phyloP scores from a whole-genome alignment of 768 basidiomycete species.

The Trametopsis cervina region DNA sequence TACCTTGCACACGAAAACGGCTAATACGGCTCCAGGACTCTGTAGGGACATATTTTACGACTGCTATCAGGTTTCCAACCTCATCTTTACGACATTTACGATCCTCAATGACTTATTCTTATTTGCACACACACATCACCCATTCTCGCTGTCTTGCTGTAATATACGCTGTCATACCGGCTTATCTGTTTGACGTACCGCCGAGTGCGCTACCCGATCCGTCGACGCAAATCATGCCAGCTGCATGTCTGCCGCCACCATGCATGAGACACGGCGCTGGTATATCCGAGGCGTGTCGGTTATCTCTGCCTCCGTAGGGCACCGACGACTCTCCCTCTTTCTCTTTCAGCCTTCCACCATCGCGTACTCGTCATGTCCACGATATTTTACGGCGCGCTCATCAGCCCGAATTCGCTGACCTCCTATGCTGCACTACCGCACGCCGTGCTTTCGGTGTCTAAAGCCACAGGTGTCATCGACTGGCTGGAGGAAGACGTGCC shows the following conservation, averaged over 20 bases:
- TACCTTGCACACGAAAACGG: no score
- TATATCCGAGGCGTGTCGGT: no score
- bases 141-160: neutral
- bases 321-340: neutral
- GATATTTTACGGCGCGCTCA: conserved; percentile 49
- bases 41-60: neutral
- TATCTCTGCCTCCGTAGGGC: neutral
- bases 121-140: neutral
- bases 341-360: neutral
- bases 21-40: no score
- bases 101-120: conserved; percentile 9
- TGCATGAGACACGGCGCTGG: no score
- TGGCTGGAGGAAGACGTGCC: conserved; percentile 65
- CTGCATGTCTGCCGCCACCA: no score
- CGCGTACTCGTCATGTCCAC: conserved; percentile 23
- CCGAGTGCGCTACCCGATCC: neutral
- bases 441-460: conserved; percentile 47
- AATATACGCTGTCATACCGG: neutral
- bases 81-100: conserved; percentile 9
- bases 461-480: conserved; percentile 46
- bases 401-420: conserved; percentile 43
- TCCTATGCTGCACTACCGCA: conserved; percentile 40
- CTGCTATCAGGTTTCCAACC: neutral
- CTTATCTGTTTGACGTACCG: no score
- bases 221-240: neutral